Evolutionary conservation across 2,329 filamentous ascomycete genomes (phyloP).

Genomic region (Clonostachys byssicola): DNA sequence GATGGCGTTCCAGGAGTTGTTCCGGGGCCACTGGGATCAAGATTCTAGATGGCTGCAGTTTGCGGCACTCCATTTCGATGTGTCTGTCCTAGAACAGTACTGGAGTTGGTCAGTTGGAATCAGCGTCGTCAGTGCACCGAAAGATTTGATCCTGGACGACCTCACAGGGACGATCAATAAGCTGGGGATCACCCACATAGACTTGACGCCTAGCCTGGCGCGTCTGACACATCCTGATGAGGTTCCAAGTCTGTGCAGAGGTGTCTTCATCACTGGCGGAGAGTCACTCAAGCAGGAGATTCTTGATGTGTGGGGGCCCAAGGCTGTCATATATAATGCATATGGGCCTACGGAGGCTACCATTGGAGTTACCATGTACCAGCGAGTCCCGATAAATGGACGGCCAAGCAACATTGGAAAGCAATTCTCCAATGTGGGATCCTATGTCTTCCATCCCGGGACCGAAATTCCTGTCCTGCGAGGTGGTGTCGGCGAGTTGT

Average conservation of each 20-base stretch:
- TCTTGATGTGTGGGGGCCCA: conserved; percentile 76
- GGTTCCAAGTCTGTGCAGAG: conserved; percentile 72
- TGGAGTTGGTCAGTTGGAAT: conserved; percentile 95
- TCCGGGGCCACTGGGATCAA: conserved; percentile 67
- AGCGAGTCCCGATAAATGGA: conserved; percentile 72
- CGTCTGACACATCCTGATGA: conserved; percentile 74
- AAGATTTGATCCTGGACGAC: conserved; percentile 83
- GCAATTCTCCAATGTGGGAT: conserved; percentile 84
- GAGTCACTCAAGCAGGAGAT: conserved; percentile 88
- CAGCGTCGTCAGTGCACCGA: conserved; percentile 74
- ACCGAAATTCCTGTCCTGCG: conserved; percentile 69
- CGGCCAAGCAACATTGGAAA: conserved; percentile 84
- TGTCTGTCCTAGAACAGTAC: conserved; percentile 89
- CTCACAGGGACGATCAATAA: conserved; percentile 67
- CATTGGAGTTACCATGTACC: conserved; percentile 87
- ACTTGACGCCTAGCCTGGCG: conserved; percentile 85
- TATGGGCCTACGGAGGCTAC: conserved; percentile 92
- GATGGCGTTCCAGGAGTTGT: conserved; percentile 78
- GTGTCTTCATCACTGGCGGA: conserved; percentile 91
- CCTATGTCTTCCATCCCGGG: conserved; percentile 68
- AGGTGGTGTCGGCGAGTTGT: conserved; percentile 83
- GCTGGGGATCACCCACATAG: conserved; percentile 81
- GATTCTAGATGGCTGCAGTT: conserved; percentile 86
- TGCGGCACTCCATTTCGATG: conserved; percentile 91
- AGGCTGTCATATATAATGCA: conserved; percentile 83